phyloP scores from a whole-genome alignment of 2,329 filamentous ascomycete species.

The Penicillium sp. region DNA sequence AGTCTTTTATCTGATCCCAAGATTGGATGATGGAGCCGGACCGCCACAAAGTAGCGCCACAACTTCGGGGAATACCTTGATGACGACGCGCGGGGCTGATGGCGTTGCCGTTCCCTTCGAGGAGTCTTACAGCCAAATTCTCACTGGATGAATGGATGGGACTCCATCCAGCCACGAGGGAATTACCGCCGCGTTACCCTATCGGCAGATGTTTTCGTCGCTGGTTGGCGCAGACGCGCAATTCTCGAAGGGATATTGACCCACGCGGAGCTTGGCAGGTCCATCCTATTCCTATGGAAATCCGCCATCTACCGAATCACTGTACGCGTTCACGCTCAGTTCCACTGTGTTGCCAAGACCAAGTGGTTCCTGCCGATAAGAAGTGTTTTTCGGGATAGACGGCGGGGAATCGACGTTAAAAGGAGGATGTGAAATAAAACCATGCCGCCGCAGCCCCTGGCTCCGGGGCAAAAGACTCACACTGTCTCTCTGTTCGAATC shows the following conservation, averaged over 20 bases:
- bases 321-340: background rate
- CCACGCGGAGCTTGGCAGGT: slow-evolving; percentile 1
- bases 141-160: background rate
- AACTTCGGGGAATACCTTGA: background rate
- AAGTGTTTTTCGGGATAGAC: background rate
- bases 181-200: background rate
- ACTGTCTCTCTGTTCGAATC: background rate
- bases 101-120: background rate
- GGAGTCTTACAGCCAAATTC: background rate
- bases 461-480: background rate
- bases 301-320: slow-evolving; percentile 2
- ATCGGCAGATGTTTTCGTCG: background rate
- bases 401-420: background rate
- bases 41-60: background rate
- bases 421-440: background rate
- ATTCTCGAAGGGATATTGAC: background rate
- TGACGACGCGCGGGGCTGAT: slow-evolving; percentile 2
- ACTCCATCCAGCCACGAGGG: background rate
- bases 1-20: background rate
- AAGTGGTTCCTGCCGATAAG: background rate
- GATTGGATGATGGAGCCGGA: too few relatives aligned
- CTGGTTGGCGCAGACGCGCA: slow-evolving; percentile 1
- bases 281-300: background rate
- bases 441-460: background rate
- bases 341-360: background rate